phyloP scores from a whole-genome alignment of 2,329 filamentous ascomycete species.

The Canariomyces notabilis region DNA sequence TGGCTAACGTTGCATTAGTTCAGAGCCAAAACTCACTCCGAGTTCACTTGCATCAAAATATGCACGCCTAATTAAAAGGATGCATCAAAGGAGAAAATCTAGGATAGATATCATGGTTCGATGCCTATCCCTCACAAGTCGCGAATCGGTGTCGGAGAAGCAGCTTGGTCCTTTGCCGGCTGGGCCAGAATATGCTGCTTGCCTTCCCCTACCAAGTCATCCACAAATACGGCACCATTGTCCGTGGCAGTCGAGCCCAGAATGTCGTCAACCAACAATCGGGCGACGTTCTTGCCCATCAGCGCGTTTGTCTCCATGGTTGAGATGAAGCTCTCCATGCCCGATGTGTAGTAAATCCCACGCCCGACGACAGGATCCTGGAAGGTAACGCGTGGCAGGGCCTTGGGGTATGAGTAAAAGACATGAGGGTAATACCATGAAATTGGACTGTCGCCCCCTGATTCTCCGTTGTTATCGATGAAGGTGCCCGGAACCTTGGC shows the following conservation, averaged over 20 bases:
- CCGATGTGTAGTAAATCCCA: conserved; percentile 65
- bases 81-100: too few species aligned
- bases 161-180: background rate
- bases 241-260: conserved; percentile 20
- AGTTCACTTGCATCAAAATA: background rate
- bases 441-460: conserved; percentile 44
- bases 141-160: background rate
- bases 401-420: conserved; percentile 82
- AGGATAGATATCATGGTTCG: background rate
- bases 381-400: conserved; percentile 80
- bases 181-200: conserved; percentile 6
- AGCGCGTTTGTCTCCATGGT: conserved; percentile 96
- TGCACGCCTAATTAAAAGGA: background rate
- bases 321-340: conserved; percentile 89
- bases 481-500: conserved; percentile 42
- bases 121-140: background rate
- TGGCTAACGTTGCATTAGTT: background rate
- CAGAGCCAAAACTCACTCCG: background rate
- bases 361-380: conserved; percentile 68
- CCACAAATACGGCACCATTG: background rate
- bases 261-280: conserved; percentile 61
- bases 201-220: conserved; percentile 11
- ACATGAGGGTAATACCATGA: conserved; percentile 73
- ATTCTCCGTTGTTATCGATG: conserved; percentile 30
- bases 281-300: conserved; percentile 82